Conservation (phyloP, 352 stramenopile genomes). For the Phytophthora multivora region DNA sequence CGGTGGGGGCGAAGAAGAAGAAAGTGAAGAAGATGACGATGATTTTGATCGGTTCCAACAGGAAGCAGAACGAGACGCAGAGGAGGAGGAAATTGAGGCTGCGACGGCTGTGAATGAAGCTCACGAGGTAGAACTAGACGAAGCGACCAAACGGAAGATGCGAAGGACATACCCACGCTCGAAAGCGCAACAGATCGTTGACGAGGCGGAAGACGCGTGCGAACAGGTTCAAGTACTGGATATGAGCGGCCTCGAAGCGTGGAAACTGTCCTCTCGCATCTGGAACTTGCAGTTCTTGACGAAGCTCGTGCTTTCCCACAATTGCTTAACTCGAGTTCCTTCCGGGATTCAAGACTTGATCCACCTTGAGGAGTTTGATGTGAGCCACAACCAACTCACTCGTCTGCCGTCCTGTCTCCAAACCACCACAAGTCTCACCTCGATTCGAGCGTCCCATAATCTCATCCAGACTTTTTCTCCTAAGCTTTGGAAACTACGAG, state of each 20-base stretch:
- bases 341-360: slow-evolving; percentile 75
- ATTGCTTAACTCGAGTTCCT: slow-evolving; percentile 62
- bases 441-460: slow-evolving; percentile 62
- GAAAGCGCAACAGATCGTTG: slow-evolving; percentile 59
- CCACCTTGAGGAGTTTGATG: slow-evolving; percentile 54
- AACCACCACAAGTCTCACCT: slow-evolving; percentile 52
- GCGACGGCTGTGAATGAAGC: slow-evolving; percentile 16
- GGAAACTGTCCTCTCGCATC: slow-evolving; percentile 64
- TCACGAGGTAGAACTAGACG: slow-evolving; percentile 27
- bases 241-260: slow-evolving; percentile 54
- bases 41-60: slow-evolving; percentile 46
- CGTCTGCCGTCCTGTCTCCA: slow-evolving; percentile 70
- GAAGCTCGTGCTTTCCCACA: slow-evolving; percentile 50
- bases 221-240: slow-evolving; percentile 38
- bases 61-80: slow-evolving; percentile 27
- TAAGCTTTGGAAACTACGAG: slow-evolving; percentile 66
- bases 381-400: slow-evolving; percentile 63
- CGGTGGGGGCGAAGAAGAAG: slow-evolving; percentile 26
- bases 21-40: slow-evolving; percentile 37
- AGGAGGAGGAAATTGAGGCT: slow-evolving; percentile 19
- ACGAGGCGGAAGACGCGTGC: slow-evolving; percentile 48
- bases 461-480: slow-evolving; percentile 63
- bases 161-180: slow-evolving; percentile 55
- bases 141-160: slow-evolving; percentile 30
- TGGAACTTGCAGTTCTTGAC: slow-evolving; percentile 68